phyloP scores from a whole-genome alignment of 2,329 filamentous ascomycete species.

The Drechslerella dactyloides region DNA sequence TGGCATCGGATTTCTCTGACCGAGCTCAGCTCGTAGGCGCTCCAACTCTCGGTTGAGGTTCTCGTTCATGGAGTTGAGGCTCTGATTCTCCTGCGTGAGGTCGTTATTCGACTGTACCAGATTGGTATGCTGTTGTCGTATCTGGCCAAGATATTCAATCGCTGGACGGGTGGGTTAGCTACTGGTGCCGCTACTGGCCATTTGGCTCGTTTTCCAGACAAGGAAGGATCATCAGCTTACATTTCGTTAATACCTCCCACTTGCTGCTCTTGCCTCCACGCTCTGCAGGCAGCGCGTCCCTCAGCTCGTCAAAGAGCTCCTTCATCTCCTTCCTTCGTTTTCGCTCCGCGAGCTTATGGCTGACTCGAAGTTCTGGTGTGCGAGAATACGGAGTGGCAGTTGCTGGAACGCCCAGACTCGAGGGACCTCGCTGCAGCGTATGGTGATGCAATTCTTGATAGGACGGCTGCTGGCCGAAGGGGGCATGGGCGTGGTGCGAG shows the following conservation, averaged over 20 bases:
- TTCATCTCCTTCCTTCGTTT: slow-evolving; percentile 89
- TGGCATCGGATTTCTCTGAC: slow-evolving; percentile 7
- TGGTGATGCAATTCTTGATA: slow-evolving; percentile 54
- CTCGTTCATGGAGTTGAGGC: slow-evolving; percentile 49
- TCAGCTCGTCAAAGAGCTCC: slow-evolving; percentile 79
- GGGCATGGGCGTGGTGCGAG: slow-evolving; percentile 37
- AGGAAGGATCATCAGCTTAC: slow-evolving; percentile 61
- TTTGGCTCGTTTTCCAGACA: slow-evolving; percentile 5
- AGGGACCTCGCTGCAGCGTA: slow-evolving; percentile 49
- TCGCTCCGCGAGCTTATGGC: slow-evolving; percentile 82
- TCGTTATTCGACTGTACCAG: slow-evolving; percentile 51
- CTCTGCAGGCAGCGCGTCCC: slow-evolving; percentile 78
- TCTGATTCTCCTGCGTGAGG: slow-evolving; percentile 40
- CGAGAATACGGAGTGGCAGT: slow-evolving; percentile 71
- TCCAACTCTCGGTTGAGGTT: slow-evolving; percentile 52
- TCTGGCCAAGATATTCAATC: slow-evolving; percentile 55
- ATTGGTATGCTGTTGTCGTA: slow-evolving; percentile 52
- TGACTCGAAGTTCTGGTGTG: slow-evolving; percentile 80
- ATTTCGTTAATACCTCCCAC: slow-evolving; percentile 86
- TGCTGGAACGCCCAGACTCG: slow-evolving; percentile 48
- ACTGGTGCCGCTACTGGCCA: no score
- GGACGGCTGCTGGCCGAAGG: slow-evolving; percentile 21
- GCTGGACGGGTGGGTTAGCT: slow-evolving; percentile 44
- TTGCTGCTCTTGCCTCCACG: slow-evolving; percentile 85
- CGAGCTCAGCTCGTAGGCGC: slow-evolving; percentile 50